Evolutionary conservation across 495 filamentous ascomycete species (phyloP).

Genomic region (Penicillium nucicola): DNA sequence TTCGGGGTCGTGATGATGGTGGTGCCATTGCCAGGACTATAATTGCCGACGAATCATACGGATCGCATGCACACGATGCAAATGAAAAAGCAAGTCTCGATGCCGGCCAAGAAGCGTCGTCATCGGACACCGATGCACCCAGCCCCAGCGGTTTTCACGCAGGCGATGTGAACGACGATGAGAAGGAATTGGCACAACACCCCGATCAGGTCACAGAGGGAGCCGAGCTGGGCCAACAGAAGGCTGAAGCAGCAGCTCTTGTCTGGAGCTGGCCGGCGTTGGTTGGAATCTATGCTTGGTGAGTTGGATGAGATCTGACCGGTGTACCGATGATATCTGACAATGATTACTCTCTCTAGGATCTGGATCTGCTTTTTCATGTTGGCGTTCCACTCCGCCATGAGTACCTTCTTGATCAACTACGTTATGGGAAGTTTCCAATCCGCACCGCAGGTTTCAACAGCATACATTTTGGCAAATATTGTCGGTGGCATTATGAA

Average conservation of each 20-base stretch:
- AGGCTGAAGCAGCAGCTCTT: slow-evolving; percentile 42
- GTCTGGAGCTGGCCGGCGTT: slow-evolving; percentile 35
- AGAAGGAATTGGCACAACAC: slow-evolving; percentile 20
- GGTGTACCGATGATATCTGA: neutral
- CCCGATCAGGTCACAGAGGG: slow-evolving; percentile 23
- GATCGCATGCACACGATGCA: neutral
- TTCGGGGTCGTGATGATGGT: neutral
- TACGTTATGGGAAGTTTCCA: slow-evolving; percentile 36
- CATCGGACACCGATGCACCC: neutral
- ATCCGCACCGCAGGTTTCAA: slow-evolving; percentile 35
- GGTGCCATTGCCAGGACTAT: neutral
- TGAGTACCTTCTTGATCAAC: slow-evolving; percentile 33
- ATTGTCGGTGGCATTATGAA: slow-evolving; percentile 66
- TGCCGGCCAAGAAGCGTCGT: neutral
- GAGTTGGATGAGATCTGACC: neutral
- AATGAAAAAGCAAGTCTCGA: neutral
- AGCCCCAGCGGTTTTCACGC: neutral
- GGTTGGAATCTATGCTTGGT: slow-evolving; percentile 38
- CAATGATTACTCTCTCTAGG: slow-evolving; percentile 13
- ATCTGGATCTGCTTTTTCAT: slow-evolving; percentile 46
- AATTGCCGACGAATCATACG: neutral
- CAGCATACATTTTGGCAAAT: slow-evolving; percentile 33
- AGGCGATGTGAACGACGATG: slow-evolving; percentile 19
- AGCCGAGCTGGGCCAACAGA: slow-evolving; percentile 35
- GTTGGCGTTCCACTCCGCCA: slow-evolving; percentile 36